Percentiles rank a stretch among this genome's conserved stretches.
phyloP scores from a whole-genome alignment of 805 yeast species.

The Ogataea haglerorum region DNA sequence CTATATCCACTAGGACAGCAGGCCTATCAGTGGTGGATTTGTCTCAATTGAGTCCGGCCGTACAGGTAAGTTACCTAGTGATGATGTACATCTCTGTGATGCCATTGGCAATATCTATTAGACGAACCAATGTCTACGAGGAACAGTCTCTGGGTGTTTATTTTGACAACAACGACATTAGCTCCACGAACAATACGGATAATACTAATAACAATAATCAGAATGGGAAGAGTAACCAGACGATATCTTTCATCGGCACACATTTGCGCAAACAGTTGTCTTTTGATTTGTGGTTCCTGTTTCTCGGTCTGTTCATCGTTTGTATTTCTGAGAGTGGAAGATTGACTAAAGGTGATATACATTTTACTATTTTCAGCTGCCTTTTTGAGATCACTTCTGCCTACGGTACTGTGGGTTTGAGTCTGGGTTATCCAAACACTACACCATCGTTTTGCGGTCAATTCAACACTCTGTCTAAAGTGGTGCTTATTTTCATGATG shows the following conservation, averaged over 20 bases:
- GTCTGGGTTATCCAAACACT: conserved; percentile 73
- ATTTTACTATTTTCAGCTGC: conserved; percentile 66
- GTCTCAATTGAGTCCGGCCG: conserved; percentile 75
- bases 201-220: not conserved
- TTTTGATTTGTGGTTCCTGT: conserved; percentile 91
- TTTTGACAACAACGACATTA: conserved; percentile 31
- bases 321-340: conserved; percentile 80
- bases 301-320: conserved; percentile 78
- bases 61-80: conserved; percentile 87
- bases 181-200: conserved; percentile 24
- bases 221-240: conserved; percentile 38
- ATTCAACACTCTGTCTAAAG: conserved; percentile 70
- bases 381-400: conserved; percentile 91
- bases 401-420: conserved; percentile 93
- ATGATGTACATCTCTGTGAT: conserved; percentile 98
- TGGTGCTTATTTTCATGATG: conserved; percentile 85
- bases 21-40: conserved; percentile 79
- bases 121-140: conserved; percentile 97
- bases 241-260: conserved; percentile 68
- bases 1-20: conserved; percentile 90
- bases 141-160: conserved; percentile 96
- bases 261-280: conserved; percentile 91
- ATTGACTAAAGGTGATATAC: conserved; percentile 41
- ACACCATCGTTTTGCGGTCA: conserved; percentile 70
- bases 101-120: conserved; percentile 92